Evolutionary conservation across 805 yeast genomes (phyloP).

Genomic region (Myxozyma vanderwaltii): DNA sequence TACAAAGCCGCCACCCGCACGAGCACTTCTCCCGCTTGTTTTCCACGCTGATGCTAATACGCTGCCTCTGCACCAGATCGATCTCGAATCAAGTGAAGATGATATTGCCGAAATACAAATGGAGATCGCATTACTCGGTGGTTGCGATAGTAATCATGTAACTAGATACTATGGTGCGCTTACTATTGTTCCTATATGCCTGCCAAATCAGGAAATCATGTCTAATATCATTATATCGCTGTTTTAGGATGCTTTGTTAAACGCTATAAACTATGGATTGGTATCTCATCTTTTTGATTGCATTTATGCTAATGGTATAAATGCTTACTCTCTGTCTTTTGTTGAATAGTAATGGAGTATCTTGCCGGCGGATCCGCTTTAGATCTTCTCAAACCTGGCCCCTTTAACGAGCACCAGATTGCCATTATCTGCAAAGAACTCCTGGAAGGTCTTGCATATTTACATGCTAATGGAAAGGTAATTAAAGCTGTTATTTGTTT

Average conservation of each 20-base stretch:
- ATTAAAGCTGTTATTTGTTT: background rate
- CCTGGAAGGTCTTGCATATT: conserved; percentile 60
- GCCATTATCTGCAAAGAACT: conserved; percentile 58
- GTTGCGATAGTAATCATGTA: conserved; percentile 62
- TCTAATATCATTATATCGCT: background rate
- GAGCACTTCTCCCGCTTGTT: too few relatives aligned
- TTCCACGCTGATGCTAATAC: too few relatives aligned
- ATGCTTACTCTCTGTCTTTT: background rate
- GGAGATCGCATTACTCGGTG: conserved; percentile 69
- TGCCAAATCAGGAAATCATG: too few relatives aligned
- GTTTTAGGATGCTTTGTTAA: conserved; percentile 59
- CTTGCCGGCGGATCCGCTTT: conserved; percentile 77
- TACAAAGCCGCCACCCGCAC: too few relatives aligned
- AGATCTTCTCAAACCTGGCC: conserved; percentile 60
- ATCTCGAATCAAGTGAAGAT: conserved; percentile 64
- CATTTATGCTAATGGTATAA: too few relatives aligned
- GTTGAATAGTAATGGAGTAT: conserved; percentile 60
- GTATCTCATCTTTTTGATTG: too few relatives aligned
- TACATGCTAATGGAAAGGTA: conserved; percentile 63
- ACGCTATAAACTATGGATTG: conserved; percentile 72
- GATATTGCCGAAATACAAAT: conserved; percentile 72
- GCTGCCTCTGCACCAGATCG: conserved; percentile 51
- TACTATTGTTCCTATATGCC: background rate
- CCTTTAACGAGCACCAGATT: conserved; percentile 58
- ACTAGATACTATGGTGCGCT: conserved; percentile 58